These are phyloP conservation scores for Carpinus fangiana DNA, from an alignment of 306 rosid species.

Conservation along the genomic window DNA sequence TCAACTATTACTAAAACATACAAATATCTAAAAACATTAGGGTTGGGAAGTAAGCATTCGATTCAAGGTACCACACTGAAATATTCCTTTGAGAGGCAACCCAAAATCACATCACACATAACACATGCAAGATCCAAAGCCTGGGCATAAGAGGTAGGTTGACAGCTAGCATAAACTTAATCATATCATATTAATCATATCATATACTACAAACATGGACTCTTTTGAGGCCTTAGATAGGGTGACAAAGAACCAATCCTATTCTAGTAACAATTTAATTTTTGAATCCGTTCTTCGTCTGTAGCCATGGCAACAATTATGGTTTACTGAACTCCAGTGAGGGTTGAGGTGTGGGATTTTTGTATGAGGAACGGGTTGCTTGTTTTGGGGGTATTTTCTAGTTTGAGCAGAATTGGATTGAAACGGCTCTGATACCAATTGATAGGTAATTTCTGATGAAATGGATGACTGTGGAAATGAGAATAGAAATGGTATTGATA, in stretches of 20 bases:
- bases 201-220: not conserved
- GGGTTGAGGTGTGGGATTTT: too few relatives aligned
- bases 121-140: not conserved
- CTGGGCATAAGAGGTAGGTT: not conserved
- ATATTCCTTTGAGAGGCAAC: not conserved
- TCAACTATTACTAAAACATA: slow-evolving; percentile 19
- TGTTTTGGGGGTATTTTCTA: too few relatives aligned
- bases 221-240: not conserved
- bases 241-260: not conserved
- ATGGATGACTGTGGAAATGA: too few relatives aligned
- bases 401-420: too few relatives aligned
- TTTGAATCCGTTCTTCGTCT: too few relatives aligned
- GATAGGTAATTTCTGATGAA: too few relatives aligned
- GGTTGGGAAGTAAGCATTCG: not conserved
- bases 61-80: not conserved
- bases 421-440: too few relatives aligned
- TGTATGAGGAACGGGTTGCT: too few relatives aligned
- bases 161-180: not conserved
- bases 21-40: slow-evolving; percentile 22
- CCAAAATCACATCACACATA: not conserved
- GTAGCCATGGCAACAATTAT: too few relatives aligned
- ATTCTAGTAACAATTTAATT: not conserved
- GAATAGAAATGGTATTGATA: too few relatives aligned
- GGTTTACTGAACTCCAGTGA: too few relatives aligned
- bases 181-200: not conserved